Evolutionary conservation across 352 stramenopile genomes (phyloP).

Genomic region (Globisporangium abappressorium): DNA sequence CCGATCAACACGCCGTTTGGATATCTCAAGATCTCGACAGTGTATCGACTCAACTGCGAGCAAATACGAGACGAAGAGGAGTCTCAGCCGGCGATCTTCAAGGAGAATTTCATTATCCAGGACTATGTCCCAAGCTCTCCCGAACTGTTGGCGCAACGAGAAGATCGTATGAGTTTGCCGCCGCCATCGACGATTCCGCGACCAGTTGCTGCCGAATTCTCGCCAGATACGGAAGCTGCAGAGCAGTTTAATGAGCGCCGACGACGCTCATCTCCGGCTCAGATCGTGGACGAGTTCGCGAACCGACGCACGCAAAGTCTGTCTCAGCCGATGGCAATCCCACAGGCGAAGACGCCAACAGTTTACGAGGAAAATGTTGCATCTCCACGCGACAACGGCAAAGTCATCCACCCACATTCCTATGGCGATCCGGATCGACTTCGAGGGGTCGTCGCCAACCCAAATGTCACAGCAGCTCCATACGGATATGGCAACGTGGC

Average conservation of each 20-base stretch:
- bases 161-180: conserved; percentile 9
- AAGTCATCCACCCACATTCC: conserved; percentile 62
- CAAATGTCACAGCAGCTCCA: conserved; percentile 63
- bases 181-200: not conserved
- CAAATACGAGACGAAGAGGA: conserved; percentile 35
- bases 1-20: conserved; percentile 81
- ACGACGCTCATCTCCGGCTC: conserved; percentile 18
- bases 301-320: conserved; percentile 32
- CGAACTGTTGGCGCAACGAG: conserved; percentile 24
- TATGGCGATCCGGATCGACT: conserved; percentile 60
- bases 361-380: conserved; percentile 26
- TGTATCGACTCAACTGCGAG: conserved; percentile 69
- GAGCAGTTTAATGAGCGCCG: conserved; percentile 13
- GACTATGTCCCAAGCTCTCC: conserved; percentile 79
- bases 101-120: conserved; percentile 83
- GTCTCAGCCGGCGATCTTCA: conserved; percentile 46
- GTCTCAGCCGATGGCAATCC: conserved; percentile 83
- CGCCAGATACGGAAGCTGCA: conserved; percentile 3
- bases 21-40: conserved; percentile 52
- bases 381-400: conserved; percentile 22
- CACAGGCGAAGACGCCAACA: conserved; percentile 39
- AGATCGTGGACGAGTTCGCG: conserved; percentile 20
- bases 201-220: conserved; percentile 18
- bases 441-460: conserved; percentile 41
- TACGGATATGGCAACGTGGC: conserved; percentile 80